These are phyloP conservation scores for Hippophae rhamnoides DNA, from an alignment of 306 rosid genomes.

Conservation along the genomic window DNA sequence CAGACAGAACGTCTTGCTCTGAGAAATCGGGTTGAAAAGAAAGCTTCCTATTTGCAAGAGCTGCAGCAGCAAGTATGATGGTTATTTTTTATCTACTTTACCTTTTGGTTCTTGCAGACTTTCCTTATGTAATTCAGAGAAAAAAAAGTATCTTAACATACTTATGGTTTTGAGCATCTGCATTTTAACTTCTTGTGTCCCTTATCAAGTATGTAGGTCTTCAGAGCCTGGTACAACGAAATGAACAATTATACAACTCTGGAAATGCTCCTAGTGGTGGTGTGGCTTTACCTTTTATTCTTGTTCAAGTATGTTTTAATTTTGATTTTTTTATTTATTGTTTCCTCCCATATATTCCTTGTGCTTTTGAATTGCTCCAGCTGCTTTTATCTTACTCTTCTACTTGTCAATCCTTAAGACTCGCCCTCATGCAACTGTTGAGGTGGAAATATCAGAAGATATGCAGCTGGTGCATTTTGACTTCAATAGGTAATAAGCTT, in stretches of 20 bases:
- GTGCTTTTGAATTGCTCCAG: conserved; percentile 3
- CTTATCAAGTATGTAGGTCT: conserved; percentile 69
- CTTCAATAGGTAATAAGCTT: conserved; percentile 64
- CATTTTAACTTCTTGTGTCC: conserved; percentile 29
- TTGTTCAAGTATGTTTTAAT: conserved; percentile 67
- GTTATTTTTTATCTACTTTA: conserved; percentile 13
- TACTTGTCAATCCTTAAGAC: conserved; percentile 45
- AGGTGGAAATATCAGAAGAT: conserved; percentile 98
- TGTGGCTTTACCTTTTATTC: conserved; percentile 89
- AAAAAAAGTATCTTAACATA: no score
- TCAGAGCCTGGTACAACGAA: conserved; percentile 80
- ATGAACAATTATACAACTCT: conserved; percentile 73
- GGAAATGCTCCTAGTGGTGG: conserved; percentile 90
- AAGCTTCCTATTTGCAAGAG: conserved; percentile 85
- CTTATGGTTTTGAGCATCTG: neutral
- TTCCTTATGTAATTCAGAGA: no score
- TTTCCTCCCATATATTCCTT: neutral
- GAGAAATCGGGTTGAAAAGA: conserved; percentile 75
- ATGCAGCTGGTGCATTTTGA: conserved; percentile 99
- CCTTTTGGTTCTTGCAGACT: no score
- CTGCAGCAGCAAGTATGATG: conserved; percentile 80
- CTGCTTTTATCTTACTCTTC: conserved; percentile 2
- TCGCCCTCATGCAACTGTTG: conserved; percentile 96
- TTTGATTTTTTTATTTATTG: neutral
- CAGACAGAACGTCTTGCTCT: conserved; percentile 72